Evolutionary conservation across 148 eudicot species (phyloP).

Genomic region (Camellia granthamiana): DNA sequence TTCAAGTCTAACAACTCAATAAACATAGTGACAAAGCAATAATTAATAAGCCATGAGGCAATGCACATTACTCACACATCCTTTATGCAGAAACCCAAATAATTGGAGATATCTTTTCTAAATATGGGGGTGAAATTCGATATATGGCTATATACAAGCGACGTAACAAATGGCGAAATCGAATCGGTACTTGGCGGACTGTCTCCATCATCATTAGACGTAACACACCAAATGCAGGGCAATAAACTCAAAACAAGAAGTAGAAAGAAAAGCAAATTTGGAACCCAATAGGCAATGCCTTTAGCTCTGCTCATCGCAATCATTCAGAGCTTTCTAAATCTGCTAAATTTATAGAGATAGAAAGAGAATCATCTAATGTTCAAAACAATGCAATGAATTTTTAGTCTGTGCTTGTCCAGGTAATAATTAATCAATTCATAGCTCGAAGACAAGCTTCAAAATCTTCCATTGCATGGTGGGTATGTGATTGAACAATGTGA

Average conservation of each 20-base stretch:
- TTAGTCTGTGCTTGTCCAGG: constrained; percentile 2
- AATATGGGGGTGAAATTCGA: constrained; percentile 50
- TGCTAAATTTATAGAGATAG: neutral
- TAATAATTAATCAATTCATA: constrained; percentile 7
- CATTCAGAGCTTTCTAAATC: constrained; percentile 2
- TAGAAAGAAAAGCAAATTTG: constrained; percentile 16
- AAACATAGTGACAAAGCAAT: neutral
- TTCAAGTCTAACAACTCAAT: neutral
- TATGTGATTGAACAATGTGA: too few relatives aligned
- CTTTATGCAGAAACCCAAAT: constrained; percentile 65
- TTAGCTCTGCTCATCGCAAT: constrained; percentile 40
- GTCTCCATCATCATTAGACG: constrained; percentile 25
- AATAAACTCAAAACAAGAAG: constrained; percentile 28
- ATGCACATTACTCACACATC: constrained; percentile 53
- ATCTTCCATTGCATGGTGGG: too few relatives aligned
- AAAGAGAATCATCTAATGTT: neutral
- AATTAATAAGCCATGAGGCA: neutral
- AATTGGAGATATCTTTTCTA: constrained; percentile 42
- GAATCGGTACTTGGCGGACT: constrained; percentile 25
- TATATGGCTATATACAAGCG: constrained; percentile 48
- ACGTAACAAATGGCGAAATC: constrained; percentile 36
- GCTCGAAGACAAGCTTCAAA: neutral
- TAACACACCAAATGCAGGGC: constrained; percentile 26
- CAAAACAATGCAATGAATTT: too few relatives aligned
- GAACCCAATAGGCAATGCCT: neutral